Evolutionary conservation across 352 stramenopile species (phyloP).

Genomic region (Aphanomyces euteiches): DNA sequence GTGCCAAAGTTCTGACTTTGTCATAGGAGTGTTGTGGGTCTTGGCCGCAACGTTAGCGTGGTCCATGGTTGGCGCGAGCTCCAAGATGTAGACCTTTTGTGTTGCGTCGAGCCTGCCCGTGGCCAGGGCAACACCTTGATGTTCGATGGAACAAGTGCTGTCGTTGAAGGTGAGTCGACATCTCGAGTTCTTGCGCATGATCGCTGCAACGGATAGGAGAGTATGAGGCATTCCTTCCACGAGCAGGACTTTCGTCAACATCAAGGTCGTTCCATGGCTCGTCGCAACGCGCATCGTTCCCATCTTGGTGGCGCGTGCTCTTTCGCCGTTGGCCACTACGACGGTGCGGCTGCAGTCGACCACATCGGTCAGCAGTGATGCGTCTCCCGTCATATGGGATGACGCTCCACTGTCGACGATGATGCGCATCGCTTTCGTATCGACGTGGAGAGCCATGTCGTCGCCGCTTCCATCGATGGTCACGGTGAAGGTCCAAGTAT

Average conservation of each 20-base stretch:
- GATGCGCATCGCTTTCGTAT: no score
- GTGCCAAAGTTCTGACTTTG: background rate
- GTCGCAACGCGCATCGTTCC: slow-evolving; percentile 20
- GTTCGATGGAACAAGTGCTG: background rate
- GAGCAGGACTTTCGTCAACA: background rate
- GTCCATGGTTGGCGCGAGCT: no score
- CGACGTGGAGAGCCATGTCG: no score
- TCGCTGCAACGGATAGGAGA: background rate
- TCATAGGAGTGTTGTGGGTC: background rate
- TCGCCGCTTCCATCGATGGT: no score
- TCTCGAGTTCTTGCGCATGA: slow-evolving; percentile 14
- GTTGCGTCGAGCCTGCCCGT: background rate
- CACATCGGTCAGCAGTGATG: background rate
- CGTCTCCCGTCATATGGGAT: no score
- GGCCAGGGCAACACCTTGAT: background rate
- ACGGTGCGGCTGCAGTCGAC: background rate
- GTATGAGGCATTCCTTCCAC: background rate
- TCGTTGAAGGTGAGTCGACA: slow-evolving; percentile 23
- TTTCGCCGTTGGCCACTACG: slow-evolving; percentile 10
- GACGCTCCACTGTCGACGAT: no score
- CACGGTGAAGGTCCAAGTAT: no score
- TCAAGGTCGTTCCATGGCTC: background rate
- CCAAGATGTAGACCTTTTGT: no score
- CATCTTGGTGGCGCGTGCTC: background rate
- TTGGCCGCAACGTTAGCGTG: no score